A percentile compares a stretch with the other conserved stretches of the same genome.
phyloP scores from a whole-genome alignment of 805 yeast genomes.

The Diddensiella santjacobensis region DNA sequence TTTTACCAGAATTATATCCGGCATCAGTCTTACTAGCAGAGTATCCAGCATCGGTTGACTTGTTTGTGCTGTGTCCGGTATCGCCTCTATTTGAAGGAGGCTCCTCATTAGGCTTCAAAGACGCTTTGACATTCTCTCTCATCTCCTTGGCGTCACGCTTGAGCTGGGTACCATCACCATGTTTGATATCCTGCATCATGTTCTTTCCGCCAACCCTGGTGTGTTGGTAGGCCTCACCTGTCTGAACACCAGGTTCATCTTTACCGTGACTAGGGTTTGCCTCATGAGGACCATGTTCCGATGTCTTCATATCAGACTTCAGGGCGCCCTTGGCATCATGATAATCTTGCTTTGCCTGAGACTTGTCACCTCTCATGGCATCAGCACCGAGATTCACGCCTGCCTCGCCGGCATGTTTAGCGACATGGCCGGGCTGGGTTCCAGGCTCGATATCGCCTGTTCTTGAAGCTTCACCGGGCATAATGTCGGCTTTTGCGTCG shows the following conservation, averaged over 20 bases:
- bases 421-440: neutral
- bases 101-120: slow-evolving; percentile 2
- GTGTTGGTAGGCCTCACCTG: neutral
- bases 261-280: neutral
- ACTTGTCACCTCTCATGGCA: neutral
- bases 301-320: slow-evolving; percentile 1
- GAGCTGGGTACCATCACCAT: neutral
- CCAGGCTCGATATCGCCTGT: neutral
- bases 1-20: neutral
- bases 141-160: neutral
- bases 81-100: neutral
- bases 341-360: neutral
- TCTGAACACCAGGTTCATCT: slow-evolving; percentile 1
- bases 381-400: slow-evolving; percentile 1
- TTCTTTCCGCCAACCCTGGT: neutral
- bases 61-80: neutral
- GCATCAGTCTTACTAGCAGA: slow-evolving; percentile 2
- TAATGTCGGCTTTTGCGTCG: neutral
- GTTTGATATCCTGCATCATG: neutral
- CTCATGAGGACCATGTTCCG: neutral
- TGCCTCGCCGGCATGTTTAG: slow-evolving; percentile 1
- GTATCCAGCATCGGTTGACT: slow-evolving; percentile 14
- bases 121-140: slow-evolving; percentile 1
- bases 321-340: neutral
- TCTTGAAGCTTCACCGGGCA: neutral